These are phyloP conservation scores for Capronia americana DNA, from an alignment of 2,329 filamentous ascomycete species.

Conservation along the genomic window DNA sequence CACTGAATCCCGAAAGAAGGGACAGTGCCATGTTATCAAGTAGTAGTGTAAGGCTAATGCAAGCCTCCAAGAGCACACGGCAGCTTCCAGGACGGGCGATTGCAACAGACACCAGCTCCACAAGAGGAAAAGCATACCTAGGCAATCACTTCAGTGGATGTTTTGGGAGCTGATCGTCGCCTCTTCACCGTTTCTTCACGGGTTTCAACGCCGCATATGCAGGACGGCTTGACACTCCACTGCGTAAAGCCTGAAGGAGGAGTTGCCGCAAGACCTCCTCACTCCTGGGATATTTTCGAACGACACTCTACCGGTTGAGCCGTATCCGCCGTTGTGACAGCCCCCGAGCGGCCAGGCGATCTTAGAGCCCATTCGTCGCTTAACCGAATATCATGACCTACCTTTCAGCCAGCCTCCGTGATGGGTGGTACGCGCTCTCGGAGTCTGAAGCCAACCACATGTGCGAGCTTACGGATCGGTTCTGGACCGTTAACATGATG, in stretches of 20 bases:
- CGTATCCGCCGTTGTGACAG: slow-evolving; percentile 1
- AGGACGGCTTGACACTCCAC: not conserved
- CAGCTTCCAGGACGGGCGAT: not conserved
- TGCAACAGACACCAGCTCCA: not conserved
- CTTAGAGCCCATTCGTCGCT: not conserved
- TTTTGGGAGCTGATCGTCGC: not conserved
- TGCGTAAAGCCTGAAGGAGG: not conserved
- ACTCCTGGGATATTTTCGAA: not conserved
- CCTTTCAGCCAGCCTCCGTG: slow-evolving; percentile 5
- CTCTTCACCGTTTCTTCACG: not conserved
- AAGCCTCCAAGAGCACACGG: slow-evolving; percentile 15
- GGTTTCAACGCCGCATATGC: not conserved
- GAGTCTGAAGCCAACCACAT: slow-evolving; percentile 11
- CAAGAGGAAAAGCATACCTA: not conserved
- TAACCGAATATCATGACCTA: not conserved
- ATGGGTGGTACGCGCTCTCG: not conserved
- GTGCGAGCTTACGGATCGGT: not conserved
- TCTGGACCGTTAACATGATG: not conserved
- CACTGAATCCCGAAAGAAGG: slow-evolving; percentile 23
- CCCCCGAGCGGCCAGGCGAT: not conserved
- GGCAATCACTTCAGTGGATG: not conserved
- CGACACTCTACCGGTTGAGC: not conserved
- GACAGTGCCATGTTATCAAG: slow-evolving; percentile 1
- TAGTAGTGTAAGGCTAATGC: slow-evolving; percentile 14
- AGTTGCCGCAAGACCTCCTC: not conserved